Conservation (phyloP, 2,329 filamentous ascomycete genomes). For the Aspergillus cejpii region DNA sequence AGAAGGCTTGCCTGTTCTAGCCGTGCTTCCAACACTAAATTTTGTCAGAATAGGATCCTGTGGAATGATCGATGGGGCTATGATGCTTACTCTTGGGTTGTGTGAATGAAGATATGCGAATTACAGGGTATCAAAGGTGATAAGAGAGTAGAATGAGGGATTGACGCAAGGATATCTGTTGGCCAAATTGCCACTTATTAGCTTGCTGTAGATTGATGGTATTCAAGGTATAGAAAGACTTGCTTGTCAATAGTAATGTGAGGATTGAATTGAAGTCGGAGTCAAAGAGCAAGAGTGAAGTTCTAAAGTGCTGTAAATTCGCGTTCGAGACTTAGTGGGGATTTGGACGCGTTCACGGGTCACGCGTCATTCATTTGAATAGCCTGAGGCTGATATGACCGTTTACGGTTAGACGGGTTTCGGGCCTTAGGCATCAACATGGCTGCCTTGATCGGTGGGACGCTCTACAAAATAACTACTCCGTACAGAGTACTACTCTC, state of each 20-base stretch:
- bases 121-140: not conserved
- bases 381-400: constrained; percentile 29
- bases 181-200: not conserved
- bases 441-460: constrained; percentile 5
- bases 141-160: not conserved
- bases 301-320: constrained; percentile 15
- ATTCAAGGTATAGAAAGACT: not conserved
- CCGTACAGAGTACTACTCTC: too few species aligned
- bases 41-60: too few species aligned
- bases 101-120: constrained; percentile 6
- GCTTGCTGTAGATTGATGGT: not conserved
- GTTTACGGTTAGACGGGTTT: constrained; percentile 18
- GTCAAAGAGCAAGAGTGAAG: constrained; percentile 7
- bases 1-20: constrained; percentile 87
- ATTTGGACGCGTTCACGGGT: constrained; percentile 19
- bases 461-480: too few species aligned
- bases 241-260: constrained; percentile 4
- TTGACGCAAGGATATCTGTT: not conserved
- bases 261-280: not conserved
- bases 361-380: constrained; percentile 18
- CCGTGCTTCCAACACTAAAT: constrained; percentile 85
- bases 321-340: constrained; percentile 27
- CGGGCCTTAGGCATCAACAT: constrained; percentile 17
- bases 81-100: constrained; percentile 28
- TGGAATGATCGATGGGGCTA: constrained; percentile 3